Evolutionary conservation across 1,139 yeast genomes (phyloP), one percentile per base, ranked within the genome.

Genomic region (Fermentozyma sake): DNA sequence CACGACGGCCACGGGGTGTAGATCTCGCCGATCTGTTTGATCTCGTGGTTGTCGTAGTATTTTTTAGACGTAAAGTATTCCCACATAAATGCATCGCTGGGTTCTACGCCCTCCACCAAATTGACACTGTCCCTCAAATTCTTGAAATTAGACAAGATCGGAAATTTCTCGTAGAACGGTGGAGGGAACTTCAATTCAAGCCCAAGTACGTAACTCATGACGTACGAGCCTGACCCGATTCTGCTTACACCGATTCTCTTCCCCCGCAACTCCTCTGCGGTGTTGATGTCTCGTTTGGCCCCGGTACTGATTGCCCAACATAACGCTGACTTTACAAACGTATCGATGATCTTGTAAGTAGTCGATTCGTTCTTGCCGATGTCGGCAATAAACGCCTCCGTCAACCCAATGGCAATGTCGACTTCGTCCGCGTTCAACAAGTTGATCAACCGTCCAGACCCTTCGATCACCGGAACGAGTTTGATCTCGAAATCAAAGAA

Each of bases 1-100:
- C 96, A 87, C 2, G 95, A 83, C 6, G 96, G 91, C 96, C 96
- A 87, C 7, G 96, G 96, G 0, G 96, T 87, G 55, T 82, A 83
- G 30, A 87, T 85, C 42, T 82, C 85, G 7, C 96, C 96, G 37
- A 87, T 77, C 43, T 73, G 67, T 53, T 82, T 84, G 57, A 87
- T 79, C 46, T 86, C 96, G 10, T 75, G 70, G 33, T 60, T 70
- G 47, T 85, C 95, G 50, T 83, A 85, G 58, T 84, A 87, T 52
- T 74, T 78, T 49, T 86, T 87, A 24, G 89, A 76, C 5, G 96
- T 87, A 61, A 86, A 87, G 52, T 83, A 74, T 48, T 87, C 96
- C 96, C 96, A 87, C 95, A 87, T 83, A 55, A 87, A 87, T 1
- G 93, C 94, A 50, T 87, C 96, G 26, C 82, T 68, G 6, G 31